Percentiles rank a stretch among this genome's conserved stretches.
phyloP scores from a whole-genome alignment of 805 yeast species.

The Nakazawaea wickerhamii region DNA sequence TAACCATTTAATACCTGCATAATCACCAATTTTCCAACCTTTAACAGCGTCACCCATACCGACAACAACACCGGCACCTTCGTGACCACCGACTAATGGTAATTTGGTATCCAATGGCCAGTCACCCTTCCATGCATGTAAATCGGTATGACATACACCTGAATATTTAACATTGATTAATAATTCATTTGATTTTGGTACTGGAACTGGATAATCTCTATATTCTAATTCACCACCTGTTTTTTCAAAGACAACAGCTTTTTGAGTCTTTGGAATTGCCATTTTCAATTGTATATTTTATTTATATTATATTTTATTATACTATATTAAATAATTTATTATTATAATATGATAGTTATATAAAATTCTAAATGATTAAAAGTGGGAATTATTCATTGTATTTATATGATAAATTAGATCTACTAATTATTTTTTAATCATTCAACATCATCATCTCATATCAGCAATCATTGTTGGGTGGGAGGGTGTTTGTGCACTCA shows the following conservation, averaged over 20 bases:
- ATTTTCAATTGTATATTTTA: not conserved
- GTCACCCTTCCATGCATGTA: conserved; percentile 66
- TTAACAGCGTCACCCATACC: conserved; percentile 51
- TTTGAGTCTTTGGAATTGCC: conserved; percentile 42
- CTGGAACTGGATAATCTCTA: conserved; percentile 51
- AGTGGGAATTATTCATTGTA: not conserved
- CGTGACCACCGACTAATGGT: conserved; percentile 64
- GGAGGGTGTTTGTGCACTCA: not conserved
- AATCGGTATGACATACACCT: conserved; percentile 63
- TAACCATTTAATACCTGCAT: conserved; percentile 61
- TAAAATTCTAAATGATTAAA: no score
- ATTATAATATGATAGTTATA: not conserved
- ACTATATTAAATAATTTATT: not conserved
- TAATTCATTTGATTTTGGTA: conserved; percentile 52
- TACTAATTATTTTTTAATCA: not conserved
- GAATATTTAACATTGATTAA: conserved; percentile 56
- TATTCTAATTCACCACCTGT: conserved; percentile 43
- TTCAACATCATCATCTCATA: no score
- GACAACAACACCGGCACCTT: conserved; percentile 64
- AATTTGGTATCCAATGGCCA: conserved; percentile 55
- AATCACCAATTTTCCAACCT: conserved; percentile 54
- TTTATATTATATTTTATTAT: not conserved
- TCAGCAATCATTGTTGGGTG: no score
- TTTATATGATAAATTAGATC: no score
- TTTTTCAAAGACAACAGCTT: conserved; percentile 47